Conservation (phyloP, 306 rosid genomes). For the Vigna angularis region DNA sequence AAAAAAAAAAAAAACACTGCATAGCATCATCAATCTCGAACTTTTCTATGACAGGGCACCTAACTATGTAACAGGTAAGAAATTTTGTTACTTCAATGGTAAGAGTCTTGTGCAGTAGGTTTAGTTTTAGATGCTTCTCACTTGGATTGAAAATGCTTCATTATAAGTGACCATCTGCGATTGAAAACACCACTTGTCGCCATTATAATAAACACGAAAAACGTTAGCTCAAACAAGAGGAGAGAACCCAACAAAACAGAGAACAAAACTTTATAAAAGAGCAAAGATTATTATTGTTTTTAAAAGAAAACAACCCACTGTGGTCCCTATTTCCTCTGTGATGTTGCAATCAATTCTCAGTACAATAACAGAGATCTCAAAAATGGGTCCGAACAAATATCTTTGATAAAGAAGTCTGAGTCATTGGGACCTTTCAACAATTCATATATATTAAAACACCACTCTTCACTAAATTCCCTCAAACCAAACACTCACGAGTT, state of each 20-base stretch:
- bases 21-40: conserved; percentile 34
- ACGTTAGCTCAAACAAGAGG: conserved; percentile 3
- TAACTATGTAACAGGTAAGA: conserved; percentile 45
- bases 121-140: conserved; percentile 33
- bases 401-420: conserved; percentile 55
- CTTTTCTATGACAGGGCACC: conserved; percentile 47
- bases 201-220: conserved; percentile 37
- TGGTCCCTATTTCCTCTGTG: conserved; percentile 57
- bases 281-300: conserved; percentile 13
- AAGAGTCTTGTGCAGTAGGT: conserved; percentile 35
- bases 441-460: conserved; percentile 26
- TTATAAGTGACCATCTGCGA: conserved; percentile 4
- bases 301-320: conserved; percentile 24
- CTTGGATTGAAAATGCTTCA: conserved; percentile 32
- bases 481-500: conserved; percentile 29
- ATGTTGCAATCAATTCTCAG: conserved; percentile 50
- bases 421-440: conserved; percentile 42
- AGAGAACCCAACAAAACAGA: conserved; percentile 3
- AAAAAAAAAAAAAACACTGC: not conserved
- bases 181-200: conserved; percentile 5
- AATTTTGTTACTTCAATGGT: conserved; percentile 33
- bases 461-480: conserved; percentile 1
- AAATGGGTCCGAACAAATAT: conserved; percentile 49
- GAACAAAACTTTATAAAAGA: conserved; percentile 40
- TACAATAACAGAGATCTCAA: conserved; percentile 55